These are phyloP conservation scores for Albizia julibrissin DNA, from an alignment of 306 rosid species.

Conservation along the genomic window DNA sequence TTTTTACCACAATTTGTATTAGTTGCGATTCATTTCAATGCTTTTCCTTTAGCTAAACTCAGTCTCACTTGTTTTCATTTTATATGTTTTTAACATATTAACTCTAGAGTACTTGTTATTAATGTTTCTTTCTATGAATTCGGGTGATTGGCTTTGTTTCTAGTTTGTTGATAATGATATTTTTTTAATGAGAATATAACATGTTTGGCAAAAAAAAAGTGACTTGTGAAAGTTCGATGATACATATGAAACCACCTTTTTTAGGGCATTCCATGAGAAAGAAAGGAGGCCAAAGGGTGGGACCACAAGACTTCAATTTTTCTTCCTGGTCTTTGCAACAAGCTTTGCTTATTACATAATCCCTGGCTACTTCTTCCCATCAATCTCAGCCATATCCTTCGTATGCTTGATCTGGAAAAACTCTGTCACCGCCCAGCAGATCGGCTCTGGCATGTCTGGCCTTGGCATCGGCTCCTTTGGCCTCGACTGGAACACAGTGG, in stretches of 20 bases:
- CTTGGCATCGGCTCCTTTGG: slow-evolving; percentile 80
- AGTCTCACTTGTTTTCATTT: background rate
- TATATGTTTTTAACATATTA: no score
- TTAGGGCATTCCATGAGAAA: slow-evolving; percentile 82
- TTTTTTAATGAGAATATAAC: no score
- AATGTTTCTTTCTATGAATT: no score
- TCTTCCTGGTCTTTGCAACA: slow-evolving; percentile 52
- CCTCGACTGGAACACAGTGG: slow-evolving; percentile 80
- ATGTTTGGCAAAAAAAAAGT: no score
- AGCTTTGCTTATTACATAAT: slow-evolving; percentile 77
- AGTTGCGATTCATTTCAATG: background rate
- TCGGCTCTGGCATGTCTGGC: slow-evolving; percentile 73
- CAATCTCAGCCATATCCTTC: slow-evolving; percentile 57
- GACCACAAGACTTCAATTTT: slow-evolving; percentile 75
- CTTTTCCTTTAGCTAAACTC: background rate
- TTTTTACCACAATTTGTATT: background rate
- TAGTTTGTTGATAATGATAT: no score
- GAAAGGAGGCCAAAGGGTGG: slow-evolving; percentile 80
- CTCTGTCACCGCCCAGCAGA: slow-evolving; percentile 80
- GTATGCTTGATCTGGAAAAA: slow-evolving; percentile 76
- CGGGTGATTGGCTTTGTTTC: no score
- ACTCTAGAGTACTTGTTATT: background rate
- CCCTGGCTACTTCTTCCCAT: slow-evolving; percentile 76
- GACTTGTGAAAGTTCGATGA: no score
- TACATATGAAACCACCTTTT: background rate